Conservation (phyloP, 257 asterid genomes). For the Hygrophila difformis region DNA sequence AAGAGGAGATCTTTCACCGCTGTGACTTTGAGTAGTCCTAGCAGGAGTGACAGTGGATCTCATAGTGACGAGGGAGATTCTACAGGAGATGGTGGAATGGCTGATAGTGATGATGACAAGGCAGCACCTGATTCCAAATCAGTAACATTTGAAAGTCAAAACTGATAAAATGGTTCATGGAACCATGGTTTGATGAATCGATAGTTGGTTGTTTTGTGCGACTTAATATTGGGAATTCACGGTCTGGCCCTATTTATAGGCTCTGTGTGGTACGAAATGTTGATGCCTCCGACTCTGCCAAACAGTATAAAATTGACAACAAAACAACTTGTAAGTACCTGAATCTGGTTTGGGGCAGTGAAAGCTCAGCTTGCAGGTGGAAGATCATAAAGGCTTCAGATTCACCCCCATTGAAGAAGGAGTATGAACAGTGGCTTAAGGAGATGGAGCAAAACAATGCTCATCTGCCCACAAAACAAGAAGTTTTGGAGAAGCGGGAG, state of each 20-base stretch:
- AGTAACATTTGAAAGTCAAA: slow-evolving; percentile 85
- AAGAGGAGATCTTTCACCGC: slow-evolving; percentile 68
- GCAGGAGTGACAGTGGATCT: slow-evolving; percentile 67
- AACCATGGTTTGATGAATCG: slow-evolving; percentile 90
- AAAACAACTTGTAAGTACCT: slow-evolving; percentile 77
- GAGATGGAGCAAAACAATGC: slow-evolving; percentile 86
- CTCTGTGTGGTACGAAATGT: slow-evolving; percentile 79
- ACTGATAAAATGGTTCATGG: slow-evolving; percentile 95
- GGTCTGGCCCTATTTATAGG: slow-evolving; percentile 76
- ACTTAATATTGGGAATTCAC: slow-evolving; percentile 86
- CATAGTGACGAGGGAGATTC: slow-evolving; percentile 76
- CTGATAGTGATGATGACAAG: slow-evolving; percentile 87
- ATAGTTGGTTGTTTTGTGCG: slow-evolving; percentile 95
- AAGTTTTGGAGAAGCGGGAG: slow-evolving; percentile 72
- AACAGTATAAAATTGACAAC: slow-evolving; percentile 80
- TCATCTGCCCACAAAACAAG: slow-evolving; percentile 76
- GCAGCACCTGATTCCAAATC: slow-evolving; percentile 51
- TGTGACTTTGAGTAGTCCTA: slow-evolving; percentile 58
- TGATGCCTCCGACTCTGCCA: slow-evolving; percentile 73
- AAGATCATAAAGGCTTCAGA: slow-evolving; percentile 97
- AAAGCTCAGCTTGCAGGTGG: slow-evolving; percentile 94
- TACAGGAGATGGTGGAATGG: slow-evolving; percentile 80
- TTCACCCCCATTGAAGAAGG: slow-evolving; percentile 66
- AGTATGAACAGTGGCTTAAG: slow-evolving; percentile 89
- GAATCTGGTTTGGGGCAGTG: slow-evolving; percentile 91